Conservation (phyloP, 192 early-diverging fungal genomes). For the Linnemannia hyalina region DNA sequence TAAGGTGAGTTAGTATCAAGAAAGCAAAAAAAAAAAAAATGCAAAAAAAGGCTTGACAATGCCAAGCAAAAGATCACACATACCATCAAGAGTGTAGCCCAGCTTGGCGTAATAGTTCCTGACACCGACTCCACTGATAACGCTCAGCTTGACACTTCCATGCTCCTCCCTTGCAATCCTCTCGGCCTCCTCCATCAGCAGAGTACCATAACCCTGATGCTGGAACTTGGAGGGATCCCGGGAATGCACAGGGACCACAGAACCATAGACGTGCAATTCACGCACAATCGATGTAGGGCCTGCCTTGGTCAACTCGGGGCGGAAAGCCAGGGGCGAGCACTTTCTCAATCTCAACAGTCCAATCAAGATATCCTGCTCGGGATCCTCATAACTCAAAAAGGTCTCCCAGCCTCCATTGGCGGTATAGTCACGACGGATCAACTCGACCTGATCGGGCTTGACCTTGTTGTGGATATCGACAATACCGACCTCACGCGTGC, state of each 20-base stretch:
- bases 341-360: conserved; percentile 95
- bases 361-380: conserved; percentile 95
- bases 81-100: conserved; percentile 93
- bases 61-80: conserved; percentile 23
- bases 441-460: conserved; percentile 93
- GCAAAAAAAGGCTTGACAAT: not conserved
- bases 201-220: conserved; percentile 98
- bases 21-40: not conserved
- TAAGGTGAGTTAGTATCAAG: not conserved
- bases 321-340: conserved; percentile 87
- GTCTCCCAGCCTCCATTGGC: conserved; percentile 99
- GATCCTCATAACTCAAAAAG: conserved; percentile 98
- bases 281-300: conserved; percentile 94
- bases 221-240: conserved; percentile 99
- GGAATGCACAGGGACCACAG: conserved; percentile 94
- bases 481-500: conserved; percentile 98
- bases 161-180: conserved; percentile 98
- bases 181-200: conserved; percentile 99
- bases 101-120: conserved; percentile 98
- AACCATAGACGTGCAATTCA: conserved; percentile 98
- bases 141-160: conserved; percentile 92
- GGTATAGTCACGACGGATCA: conserved; percentile 96
- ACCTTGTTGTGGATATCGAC: conserved; percentile 98
- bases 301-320: conserved; percentile 86
- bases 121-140: conserved; percentile 98